A percentile compares a stretch with the other conserved stretches of the same genome.
Evolutionary conservation across 768 basidiomycete species (phyloP).

Genomic region (Favolaschia claudopus): DNA sequence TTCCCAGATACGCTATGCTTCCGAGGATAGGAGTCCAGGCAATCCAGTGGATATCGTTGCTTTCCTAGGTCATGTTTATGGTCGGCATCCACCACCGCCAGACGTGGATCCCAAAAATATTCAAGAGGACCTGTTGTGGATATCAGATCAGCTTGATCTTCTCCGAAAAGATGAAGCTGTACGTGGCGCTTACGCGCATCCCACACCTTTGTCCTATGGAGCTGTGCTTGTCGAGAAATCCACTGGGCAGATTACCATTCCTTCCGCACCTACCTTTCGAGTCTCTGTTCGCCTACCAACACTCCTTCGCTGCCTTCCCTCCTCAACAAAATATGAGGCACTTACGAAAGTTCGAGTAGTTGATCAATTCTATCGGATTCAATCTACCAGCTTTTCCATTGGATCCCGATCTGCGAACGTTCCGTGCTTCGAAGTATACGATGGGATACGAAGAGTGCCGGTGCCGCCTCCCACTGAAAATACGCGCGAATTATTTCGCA

Average conservation of each 20-base stretch:
- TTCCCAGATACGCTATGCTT: slow-evolving; percentile 9
- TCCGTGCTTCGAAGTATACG: slow-evolving; percentile 17
- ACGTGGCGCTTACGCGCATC: slow-evolving; percentile 7
- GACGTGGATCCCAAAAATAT: slow-evolving; percentile 4
- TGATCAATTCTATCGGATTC: slow-evolving; percentile 13
- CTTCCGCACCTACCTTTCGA: neutral
- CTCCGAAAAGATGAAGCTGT: slow-evolving; percentile 4
- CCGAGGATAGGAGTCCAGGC: neutral
- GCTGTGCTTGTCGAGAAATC: slow-evolving; percentile 14
- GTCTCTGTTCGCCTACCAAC: neutral
- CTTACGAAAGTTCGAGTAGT: neutral
- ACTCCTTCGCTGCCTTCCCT: neutral
- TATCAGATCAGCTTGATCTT: slow-evolving; percentile 7
- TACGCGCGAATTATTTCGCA: slow-evolving; percentile 17
- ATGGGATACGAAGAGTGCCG: slow-evolving; percentile 9
- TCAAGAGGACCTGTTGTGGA: neutral
- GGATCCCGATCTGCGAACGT: neutral
- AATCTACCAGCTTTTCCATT: slow-evolving; percentile 15
- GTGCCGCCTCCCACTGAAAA: slow-evolving; percentile 9
- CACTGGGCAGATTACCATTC: slow-evolving; percentile 6
- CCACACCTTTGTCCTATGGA: slow-evolving; percentile 9
- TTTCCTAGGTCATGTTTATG: slow-evolving; percentile 2
- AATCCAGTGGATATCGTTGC: slow-evolving; percentile 8
- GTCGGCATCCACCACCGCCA: neutral
- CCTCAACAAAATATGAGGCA: neutral